Conservation (phyloP, 768 basidiomycete species). For the Trametes cinnabarina region DNA sequence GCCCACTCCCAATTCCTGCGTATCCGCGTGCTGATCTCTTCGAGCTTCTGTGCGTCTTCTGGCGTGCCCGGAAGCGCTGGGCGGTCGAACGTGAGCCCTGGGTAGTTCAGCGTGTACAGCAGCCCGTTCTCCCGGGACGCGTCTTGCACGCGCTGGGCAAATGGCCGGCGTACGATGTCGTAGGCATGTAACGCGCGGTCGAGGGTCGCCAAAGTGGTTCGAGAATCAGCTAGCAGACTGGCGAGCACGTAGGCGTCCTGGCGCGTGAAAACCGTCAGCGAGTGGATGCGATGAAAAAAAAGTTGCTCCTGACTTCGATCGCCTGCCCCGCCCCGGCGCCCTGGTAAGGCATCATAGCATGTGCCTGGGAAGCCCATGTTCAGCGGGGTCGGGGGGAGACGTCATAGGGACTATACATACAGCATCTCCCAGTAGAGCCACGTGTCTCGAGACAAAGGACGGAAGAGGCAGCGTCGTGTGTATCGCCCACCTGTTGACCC, state of each 20-base stretch:
- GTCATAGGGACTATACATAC: conserved; percentile 16
- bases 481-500: conserved; percentile 55
- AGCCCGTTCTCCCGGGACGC: conserved; percentile 29
- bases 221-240: conserved; percentile 43
- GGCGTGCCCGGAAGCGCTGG: conserved; percentile 12
- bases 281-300: neutral
- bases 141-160: conserved; percentile 25
- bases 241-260: conserved; percentile 40
- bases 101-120: conserved; percentile 29
- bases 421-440: conserved; percentile 47
- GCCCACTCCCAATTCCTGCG: conserved; percentile 61
- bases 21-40: conserved; percentile 40
- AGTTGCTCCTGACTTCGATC: conserved; percentile 36
- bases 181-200: conserved; percentile 29
- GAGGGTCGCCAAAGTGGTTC: conserved; percentile 22
- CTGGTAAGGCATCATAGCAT: conserved; percentile 43
- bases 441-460: conserved; percentile 50
- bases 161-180: conserved; percentile 33
- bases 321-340: conserved; percentile 45
- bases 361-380: conserved; percentile 24
- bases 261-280: neutral
- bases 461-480: conserved; percentile 53
- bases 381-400: neutral
- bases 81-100: conserved; percentile 19
- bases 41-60: conserved; percentile 33